phyloP scores from a whole-genome alignment of 169 alveolate genomes.

The Amoebophrya sp. region DNA sequence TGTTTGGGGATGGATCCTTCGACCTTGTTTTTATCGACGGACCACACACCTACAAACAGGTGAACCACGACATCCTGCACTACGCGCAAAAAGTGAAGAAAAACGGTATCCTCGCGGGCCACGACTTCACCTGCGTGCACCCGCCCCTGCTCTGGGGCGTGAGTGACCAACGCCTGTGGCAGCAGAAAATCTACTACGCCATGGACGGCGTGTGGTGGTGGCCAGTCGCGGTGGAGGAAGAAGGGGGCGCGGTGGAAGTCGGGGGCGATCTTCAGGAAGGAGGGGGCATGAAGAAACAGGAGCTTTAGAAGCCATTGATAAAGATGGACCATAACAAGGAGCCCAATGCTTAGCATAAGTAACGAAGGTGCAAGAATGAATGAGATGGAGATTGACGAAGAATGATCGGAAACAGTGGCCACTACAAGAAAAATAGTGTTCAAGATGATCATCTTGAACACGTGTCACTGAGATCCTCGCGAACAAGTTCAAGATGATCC shows the following conservation, averaged over 20 bases:
- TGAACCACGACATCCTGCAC: not conserved
- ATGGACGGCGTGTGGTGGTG: slow-evolving; percentile 21
- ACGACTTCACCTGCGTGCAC: slow-evolving; percentile 13
- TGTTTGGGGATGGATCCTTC: not conserved
- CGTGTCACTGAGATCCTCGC: too few species aligned
- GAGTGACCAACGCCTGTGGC: not conserved
- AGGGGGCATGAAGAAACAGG: too few species aligned
- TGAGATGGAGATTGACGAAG: too few species aligned
- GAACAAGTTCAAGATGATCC: too few species aligned
- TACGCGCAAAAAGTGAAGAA: not conserved
- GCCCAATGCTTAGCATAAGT: too few species aligned
- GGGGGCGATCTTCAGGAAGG: too few species aligned
- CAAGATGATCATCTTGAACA: too few species aligned
- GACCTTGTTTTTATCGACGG: slow-evolving; percentile 2
- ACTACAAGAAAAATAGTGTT: too few species aligned
- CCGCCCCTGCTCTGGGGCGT: slow-evolving; percentile 14
- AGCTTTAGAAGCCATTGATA: too few species aligned
- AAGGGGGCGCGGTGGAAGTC: not conserved
- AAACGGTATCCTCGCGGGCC: not conserved
- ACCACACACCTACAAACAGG: slow-evolving; percentile 8
- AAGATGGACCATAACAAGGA: too few species aligned
- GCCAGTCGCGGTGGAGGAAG: not conserved
- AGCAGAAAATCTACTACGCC: not conserved
- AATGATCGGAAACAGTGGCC: too few species aligned
- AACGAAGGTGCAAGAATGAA: too few species aligned